Conservation (phyloP, 2,329 filamentous ascomycete genomes). For the Tolypocladium nubicola region DNA sequence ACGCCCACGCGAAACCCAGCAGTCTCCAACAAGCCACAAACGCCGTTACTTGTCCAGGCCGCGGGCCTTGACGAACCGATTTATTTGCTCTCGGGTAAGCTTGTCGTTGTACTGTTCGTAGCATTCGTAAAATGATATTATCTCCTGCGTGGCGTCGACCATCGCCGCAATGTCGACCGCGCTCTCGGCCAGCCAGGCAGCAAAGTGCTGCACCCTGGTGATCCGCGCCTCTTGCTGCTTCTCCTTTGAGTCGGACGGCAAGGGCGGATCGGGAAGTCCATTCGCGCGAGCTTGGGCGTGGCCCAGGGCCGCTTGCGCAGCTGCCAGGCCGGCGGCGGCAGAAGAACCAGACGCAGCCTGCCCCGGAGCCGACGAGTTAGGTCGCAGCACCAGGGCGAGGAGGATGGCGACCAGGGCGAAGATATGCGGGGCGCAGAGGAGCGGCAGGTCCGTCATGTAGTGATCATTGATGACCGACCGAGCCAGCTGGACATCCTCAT, state of each 20-base stretch:
- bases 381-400: slow-evolving; percentile 71
- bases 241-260: slow-evolving; percentile 28
- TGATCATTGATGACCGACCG: slow-evolving; percentile 85
- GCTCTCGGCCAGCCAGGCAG: slow-evolving; percentile 78
- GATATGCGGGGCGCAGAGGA: slow-evolving; percentile 76
- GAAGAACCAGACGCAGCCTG: slow-evolving; percentile 18
- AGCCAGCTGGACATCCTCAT: slow-evolving; percentile 68
- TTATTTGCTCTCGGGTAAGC: slow-evolving; percentile 45
- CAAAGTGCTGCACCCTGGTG: slow-evolving; percentile 53
- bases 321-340: slow-evolving; percentile 33
- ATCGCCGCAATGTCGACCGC: slow-evolving; percentile 75
- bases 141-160: slow-evolving; percentile 82
- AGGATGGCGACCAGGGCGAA: slow-evolving; percentile 82
- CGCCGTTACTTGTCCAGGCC: slow-evolving; percentile 38
- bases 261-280: slow-evolving; percentile 4
- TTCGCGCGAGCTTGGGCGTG: slow-evolving; percentile 29
- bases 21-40: neutral
- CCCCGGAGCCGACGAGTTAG: slow-evolving; percentile 25
- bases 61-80: slow-evolving; percentile 47
- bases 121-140: slow-evolving; percentile 78
- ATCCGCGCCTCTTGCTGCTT: slow-evolving; percentile 45
- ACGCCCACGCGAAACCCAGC: neutral
- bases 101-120: slow-evolving; percentile 53
- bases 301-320: slow-evolving; percentile 36
- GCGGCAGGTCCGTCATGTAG: slow-evolving; percentile 82